Evolutionary conservation across 2,329 filamentous ascomycete genomes (phyloP).

Genomic region (Pseudogymnoascus sp.): DNA sequence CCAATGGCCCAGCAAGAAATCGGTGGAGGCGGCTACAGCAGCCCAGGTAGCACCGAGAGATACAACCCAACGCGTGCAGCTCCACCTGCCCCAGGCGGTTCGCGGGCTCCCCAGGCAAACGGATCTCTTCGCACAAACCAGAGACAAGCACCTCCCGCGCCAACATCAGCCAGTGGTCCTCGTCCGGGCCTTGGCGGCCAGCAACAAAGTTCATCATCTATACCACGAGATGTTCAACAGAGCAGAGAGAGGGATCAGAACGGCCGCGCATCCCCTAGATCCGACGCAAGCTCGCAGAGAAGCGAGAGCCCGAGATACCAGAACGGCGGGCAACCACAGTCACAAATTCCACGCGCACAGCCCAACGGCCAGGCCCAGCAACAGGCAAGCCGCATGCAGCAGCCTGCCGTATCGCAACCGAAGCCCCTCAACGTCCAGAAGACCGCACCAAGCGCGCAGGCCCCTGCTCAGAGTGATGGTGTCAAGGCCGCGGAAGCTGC

Average conservation of each 20-base stretch:
- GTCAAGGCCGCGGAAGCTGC: conserved; percentile 87
- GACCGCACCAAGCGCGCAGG: conserved; percentile 33
- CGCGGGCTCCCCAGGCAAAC: conserved; percentile 47
- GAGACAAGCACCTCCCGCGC: conserved; percentile 72
- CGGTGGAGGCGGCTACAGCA: conserved; percentile 48
- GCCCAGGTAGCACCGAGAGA: conserved; percentile 45
- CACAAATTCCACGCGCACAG: conserved; percentile 34
- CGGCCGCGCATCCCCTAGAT: conserved; percentile 32
- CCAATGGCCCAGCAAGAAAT: conserved; percentile 86
- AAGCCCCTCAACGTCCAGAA: conserved; percentile 69
- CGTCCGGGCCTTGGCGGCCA: conserved; percentile 45
- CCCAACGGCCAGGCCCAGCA: conserved; percentile 41
- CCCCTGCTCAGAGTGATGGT: conserved; percentile 47
- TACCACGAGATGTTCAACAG: conserved; percentile 27
- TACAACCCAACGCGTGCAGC: conserved; percentile 83
- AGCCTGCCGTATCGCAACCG: conserved; percentile 42
- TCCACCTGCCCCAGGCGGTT: conserved; percentile 60
- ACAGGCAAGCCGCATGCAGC: conserved; percentile 45
- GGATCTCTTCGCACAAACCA: conserved; percentile 55
- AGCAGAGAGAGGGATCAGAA: conserved; percentile 18
- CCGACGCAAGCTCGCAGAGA: conserved; percentile 30
- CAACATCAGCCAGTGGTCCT: conserved; percentile 35
- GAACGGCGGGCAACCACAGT: conserved; percentile 31
- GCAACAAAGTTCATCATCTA: conserved; percentile 37
- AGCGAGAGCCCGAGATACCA: conserved; percentile 30